Evolutionary conservation across 352 stramenopile genomes (phyloP).

Genomic region (Globisporangium carolinianum): DNA sequence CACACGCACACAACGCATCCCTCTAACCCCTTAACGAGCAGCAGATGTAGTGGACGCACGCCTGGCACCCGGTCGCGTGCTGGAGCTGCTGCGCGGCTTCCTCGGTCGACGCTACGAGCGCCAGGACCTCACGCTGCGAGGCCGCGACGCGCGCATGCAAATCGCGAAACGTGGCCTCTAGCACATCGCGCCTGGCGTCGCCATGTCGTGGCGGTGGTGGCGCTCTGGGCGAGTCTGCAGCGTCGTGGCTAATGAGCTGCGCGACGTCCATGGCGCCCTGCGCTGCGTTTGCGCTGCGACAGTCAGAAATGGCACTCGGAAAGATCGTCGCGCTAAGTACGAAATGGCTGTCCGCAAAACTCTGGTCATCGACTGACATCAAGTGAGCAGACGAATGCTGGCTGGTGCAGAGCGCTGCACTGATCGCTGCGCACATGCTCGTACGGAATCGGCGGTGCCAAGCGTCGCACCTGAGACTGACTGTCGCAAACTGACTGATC

Average conservation of each 20-base stretch:
- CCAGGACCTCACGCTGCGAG: constrained; percentile 30
- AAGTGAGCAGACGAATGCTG: too few relatives aligned
- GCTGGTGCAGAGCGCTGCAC: too few relatives aligned
- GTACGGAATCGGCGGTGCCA: too few relatives aligned
- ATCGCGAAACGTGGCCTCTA: constrained; percentile 8
- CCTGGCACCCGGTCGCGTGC: constrained; percentile 30
- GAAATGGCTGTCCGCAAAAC: too few relatives aligned
- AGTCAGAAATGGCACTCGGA: too few relatives aligned
- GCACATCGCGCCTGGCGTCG: background rate
- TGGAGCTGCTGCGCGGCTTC: constrained; percentile 27
- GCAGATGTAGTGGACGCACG: constrained; percentile 14
- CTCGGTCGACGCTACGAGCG: constrained; percentile 24
- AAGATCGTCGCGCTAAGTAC: too few relatives aligned
- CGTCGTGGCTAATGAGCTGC: constrained; percentile 10
- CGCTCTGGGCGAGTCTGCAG: background rate
- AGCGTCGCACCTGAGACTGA: too few relatives aligned
- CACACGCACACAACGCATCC: background rate
- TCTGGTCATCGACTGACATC: too few relatives aligned
- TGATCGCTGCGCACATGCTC: too few relatives aligned
- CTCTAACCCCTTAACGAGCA: too few relatives aligned
- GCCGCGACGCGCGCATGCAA: constrained; percentile 25
- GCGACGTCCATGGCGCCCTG: constrained; percentile 1
- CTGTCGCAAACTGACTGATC: too few relatives aligned
- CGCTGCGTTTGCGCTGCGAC: too few relatives aligned
- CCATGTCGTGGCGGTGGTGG: background rate